Evolutionary conservation across 2,329 filamentous ascomycete genomes (phyloP), one percentile per base, ranked within the genome.

Genomic region (Aspergillus sp.): DNA sequence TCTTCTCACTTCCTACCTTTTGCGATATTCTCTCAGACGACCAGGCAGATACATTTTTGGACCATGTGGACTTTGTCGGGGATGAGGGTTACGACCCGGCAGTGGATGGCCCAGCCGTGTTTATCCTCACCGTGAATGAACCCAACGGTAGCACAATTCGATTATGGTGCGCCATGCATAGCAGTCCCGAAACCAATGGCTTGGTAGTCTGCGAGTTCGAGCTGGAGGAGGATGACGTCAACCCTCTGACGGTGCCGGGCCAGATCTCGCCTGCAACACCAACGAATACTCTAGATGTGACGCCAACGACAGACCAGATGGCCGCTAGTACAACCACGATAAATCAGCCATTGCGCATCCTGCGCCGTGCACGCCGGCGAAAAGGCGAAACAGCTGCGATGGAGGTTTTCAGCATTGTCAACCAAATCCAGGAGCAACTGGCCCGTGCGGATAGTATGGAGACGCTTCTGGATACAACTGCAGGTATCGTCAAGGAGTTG

Each of bases 351-450:
- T 76, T 96, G n/a, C 82, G 91, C 39, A 85, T 95, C 2, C 71
- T 95, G 22, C 81, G 89, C 37, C 91, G 87, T 68, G 89, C 90
- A 0, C 83, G 90, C 9, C 90, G 90, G 67, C 81, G 88, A 50
- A 85, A 86, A 64, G 90, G 89, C 5, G 90, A 95, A 68, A 89
- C 90, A 5, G 89, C 89, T 0, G 93, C 90, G 0, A 95, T 96
- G 90, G 90, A 96, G 66, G 89, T 96, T 0, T 96, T 96, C 72
- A 92, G 95, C 72, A 92, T 96, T 62, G 90, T 96, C 84, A 91
- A 89, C 1, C 92, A 96, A 70, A 89, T 96, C 1, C 91, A 96
- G 70, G 91, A 96, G 66, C 92, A 96, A 71, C 79, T 96, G 6
- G 61, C 58, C 3, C 64, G 68, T 22, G 90, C 91, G 1, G 80